Conservation (phyloP, 371 early-diverging fungal species). For the Mortierella sp. region DNA sequence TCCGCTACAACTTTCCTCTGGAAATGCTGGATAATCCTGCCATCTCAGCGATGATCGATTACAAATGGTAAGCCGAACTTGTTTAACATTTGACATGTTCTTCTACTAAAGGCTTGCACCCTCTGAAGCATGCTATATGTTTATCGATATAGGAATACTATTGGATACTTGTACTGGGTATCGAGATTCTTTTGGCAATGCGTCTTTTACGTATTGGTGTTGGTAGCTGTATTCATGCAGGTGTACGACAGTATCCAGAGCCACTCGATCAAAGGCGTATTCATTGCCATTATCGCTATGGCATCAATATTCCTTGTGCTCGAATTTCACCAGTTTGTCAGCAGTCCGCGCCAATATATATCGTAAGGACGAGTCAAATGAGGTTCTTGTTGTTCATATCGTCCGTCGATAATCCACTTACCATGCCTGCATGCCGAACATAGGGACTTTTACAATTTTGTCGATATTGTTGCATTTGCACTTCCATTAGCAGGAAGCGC, state of each 20-base stretch:
- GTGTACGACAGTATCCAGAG: slow-evolving; percentile 2
- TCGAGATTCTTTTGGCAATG: slow-evolving; percentile 22
- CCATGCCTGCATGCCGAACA: neutral
- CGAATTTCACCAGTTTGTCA: slow-evolving; percentile 7
- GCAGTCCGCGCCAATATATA: slow-evolving; percentile 2
- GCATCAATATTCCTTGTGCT: slow-evolving; percentile 24
- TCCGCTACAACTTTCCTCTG: slow-evolving; percentile 3
- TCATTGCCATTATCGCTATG: slow-evolving; percentile 9
- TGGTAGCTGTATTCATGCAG: slow-evolving; percentile 15
- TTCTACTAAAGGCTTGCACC: too few relatives aligned
- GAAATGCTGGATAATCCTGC: slow-evolving; percentile 27
- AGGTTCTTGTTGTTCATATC: neutral
- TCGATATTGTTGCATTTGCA: slow-evolving; percentile 14
- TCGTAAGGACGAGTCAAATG: slow-evolving; percentile 7
- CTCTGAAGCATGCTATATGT: neutral
- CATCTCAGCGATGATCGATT: slow-evolving; percentile 26
- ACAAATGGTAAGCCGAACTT: slow-evolving; percentile 24
- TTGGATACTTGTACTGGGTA: slow-evolving; percentile 28
- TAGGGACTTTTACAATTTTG: slow-evolving; percentile 18
- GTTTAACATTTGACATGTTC: neutral
- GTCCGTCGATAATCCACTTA: neutral
- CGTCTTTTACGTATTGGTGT: slow-evolving; percentile 18
- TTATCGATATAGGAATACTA: slow-evolving; percentile 27
- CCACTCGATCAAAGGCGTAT: slow-evolving; percentile 4
- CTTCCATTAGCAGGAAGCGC: slow-evolving; percentile 16